These are phyloP conservation scores for Leucosporidium scottii DNA, from an alignment of 768 basidiomycete species.

Conservation along the genomic window DNA sequence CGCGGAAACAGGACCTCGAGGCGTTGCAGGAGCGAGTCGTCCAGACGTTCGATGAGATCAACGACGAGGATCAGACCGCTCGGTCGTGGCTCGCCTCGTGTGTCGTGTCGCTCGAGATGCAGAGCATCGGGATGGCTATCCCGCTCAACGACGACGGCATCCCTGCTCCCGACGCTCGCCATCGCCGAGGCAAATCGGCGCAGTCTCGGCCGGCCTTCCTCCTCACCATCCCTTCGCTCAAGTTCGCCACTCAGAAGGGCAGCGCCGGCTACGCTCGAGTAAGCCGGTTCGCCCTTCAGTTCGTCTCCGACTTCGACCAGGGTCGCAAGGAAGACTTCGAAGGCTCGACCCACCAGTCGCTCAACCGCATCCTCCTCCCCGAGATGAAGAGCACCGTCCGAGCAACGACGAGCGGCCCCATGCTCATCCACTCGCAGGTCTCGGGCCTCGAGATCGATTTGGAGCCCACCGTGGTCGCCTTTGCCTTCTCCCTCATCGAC, in stretches of 20 bases:
- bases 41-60: slow-evolving; percentile 58
- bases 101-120: slow-evolving; percentile 43
- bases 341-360: slow-evolving; percentile 51
- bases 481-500: slow-evolving; percentile 71
- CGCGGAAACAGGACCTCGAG: slow-evolving; percentile 66
- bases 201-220: slow-evolving; percentile 64
- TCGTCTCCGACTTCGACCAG: slow-evolving; percentile 70
- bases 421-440: slow-evolving; percentile 55
- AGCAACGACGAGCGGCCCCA: slow-evolving; percentile 48
- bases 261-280: slow-evolving; percentile 72
- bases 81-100: slow-evolving; percentile 43
- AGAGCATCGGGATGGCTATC: slow-evolving; percentile 80
- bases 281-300: slow-evolving; percentile 71
- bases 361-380: slow-evolving; percentile 19
- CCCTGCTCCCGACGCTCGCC: neutral
- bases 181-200: slow-evolving; percentile 41
- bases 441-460: slow-evolving; percentile 79
- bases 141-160: slow-evolving; percentile 64
- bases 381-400: slow-evolving; percentile 51
- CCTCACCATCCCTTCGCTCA: slow-evolving; percentile 68
- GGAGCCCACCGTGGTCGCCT: slow-evolving; percentile 70
- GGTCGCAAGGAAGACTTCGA: slow-evolving; percentile 50
- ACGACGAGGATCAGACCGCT: slow-evolving; percentile 17
- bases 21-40: slow-evolving; percentile 62
- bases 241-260: slow-evolving; percentile 64